Base-by-base conservation (phyloP, 129 eudicot species). In the Artemisia annua region DNA sequence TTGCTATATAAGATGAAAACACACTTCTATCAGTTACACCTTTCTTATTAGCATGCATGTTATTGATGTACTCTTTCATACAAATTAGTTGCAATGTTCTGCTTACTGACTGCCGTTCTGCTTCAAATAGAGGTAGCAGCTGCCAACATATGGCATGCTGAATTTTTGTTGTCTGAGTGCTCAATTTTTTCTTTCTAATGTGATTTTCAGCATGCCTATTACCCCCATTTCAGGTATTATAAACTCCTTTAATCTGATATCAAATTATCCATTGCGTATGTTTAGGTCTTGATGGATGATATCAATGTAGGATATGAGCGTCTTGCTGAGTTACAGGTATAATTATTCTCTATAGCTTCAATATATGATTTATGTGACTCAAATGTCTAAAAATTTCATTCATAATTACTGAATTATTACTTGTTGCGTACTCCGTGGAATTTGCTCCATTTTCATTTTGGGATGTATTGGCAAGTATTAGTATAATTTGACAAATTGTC, bases 221-320 rank as follows among this genome's bases (percentile, higher is more conserved):
- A 2, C 19, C 35, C 35, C 46, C 46, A 12, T 50, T 30, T 17
- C 53, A 35, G n/a, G 18, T 50, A 19, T 78, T 17, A 11, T 35
- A 7, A 16, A 56, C 22, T 35, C 35, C 55, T 62, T 44, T 11
- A 44, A 51, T 75, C 11, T 70, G 57, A 51, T 35, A 67, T 62
- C 28, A 22, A 46, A 26, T 61, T 52, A 22, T 13, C 7, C 28
- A 13, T 17, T 52, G 20, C 64, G 54, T 64, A 44, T 57, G 43
- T 6, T 73, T 79, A 92, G 98, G 96, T 93, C 48, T 73, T 93
- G 69, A 86, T 93, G 92, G 98, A 93, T 81, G 98, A 93, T 71
- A 90, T 93, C 77, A 93, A 93, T 30, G 83, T 92, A 11, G 98
- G 98, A 62, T 93, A 87, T 55, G 98, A 93, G 81, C 95, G 97